Percentiles rank a stretch among this genome's conserved stretches.
Evolutionary conservation across 2,329 filamentous ascomycete species (phyloP).

Genomic region (Coniochaeta sp.): DNA sequence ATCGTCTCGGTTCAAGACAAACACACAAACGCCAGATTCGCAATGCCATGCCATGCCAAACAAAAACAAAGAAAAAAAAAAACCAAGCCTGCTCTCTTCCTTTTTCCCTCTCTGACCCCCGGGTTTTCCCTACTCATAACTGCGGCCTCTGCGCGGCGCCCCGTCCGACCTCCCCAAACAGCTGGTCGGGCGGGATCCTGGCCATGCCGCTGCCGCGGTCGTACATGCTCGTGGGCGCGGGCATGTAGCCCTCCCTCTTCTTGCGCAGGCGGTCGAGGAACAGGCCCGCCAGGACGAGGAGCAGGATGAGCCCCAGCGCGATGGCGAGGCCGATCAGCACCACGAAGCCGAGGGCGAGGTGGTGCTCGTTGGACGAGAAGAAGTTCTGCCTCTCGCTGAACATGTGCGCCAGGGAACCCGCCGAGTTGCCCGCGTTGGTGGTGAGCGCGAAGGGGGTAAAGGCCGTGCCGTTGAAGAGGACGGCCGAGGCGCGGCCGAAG

Average conservation of each 20-base stretch:
- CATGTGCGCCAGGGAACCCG: slow-evolving; percentile 70
- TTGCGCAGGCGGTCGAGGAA: slow-evolving; percentile 69
- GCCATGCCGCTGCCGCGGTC: slow-evolving; percentile 52
- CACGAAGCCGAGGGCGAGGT: slow-evolving; percentile 67
- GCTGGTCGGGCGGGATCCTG: slow-evolving; percentile 53
- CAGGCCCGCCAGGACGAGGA: slow-evolving; percentile 70
- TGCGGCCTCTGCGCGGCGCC: slow-evolving; percentile 41
- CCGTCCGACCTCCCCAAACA: slow-evolving; percentile 46
- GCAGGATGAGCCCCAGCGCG: slow-evolving; percentile 67
- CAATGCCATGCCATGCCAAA: background rate
- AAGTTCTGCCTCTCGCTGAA: slow-evolving; percentile 78
- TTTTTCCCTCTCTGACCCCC: no score
- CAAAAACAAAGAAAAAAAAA: no score
- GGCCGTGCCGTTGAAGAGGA: slow-evolving; percentile 75
- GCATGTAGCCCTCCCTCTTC: slow-evolving; percentile 71
- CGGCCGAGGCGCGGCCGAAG: slow-evolving; percentile 79
- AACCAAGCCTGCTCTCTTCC: no score
- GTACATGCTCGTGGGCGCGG: slow-evolving; percentile 62
- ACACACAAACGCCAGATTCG: background rate
- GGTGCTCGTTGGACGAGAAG: slow-evolving; percentile 51
- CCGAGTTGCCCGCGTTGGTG: slow-evolving; percentile 53
- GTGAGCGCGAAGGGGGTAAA: slow-evolving; percentile 78
- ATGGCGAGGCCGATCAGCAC: slow-evolving; percentile 77
- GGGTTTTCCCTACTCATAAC: slow-evolving; percentile 34
- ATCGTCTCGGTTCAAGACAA: background rate